Evolutionary conservation across 1,284 basidiomycete species (phyloP).

Genomic region (Cutaneotrichosporon arboriforme): DNA sequence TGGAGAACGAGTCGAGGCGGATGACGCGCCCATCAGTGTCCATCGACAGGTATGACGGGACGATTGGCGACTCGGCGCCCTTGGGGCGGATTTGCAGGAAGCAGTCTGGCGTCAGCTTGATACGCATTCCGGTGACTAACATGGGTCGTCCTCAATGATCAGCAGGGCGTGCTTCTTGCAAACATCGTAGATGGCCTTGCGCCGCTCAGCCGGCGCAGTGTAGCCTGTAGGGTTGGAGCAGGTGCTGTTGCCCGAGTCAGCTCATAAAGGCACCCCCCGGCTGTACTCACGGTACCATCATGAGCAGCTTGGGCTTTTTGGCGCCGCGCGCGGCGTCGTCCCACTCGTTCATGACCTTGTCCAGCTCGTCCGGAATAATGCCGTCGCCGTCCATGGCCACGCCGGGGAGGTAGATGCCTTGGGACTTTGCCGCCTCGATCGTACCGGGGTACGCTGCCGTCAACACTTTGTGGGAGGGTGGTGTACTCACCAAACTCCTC

Average conservation of each 20-base stretch:
- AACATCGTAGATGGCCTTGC: conserved; percentile 67
- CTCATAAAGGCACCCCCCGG: no score
- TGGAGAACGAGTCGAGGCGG: conserved; percentile 71
- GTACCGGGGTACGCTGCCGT: conserved; percentile 55
- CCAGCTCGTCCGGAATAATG: conserved; percentile 58
- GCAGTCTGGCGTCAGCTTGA: conserved; percentile 49
- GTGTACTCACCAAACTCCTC: conserved; percentile 38
- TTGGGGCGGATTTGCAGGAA: conserved; percentile 39
- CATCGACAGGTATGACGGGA: conserved; percentile 44
- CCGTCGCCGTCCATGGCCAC: conserved; percentile 66
- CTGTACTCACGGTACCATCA: conserved; percentile 31
- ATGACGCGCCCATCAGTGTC: conserved; percentile 74
- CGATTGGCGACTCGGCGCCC: conserved; percentile 43
- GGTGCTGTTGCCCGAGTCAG: conserved; percentile 48
- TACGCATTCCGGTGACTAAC: conserved; percentile 52
- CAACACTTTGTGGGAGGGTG: background rate
- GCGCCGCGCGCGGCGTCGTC: conserved; percentile 56
- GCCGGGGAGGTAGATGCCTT: conserved; percentile 54
- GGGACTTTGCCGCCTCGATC: conserved; percentile 51
- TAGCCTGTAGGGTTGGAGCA: conserved; percentile 64
- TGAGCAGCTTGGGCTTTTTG: conserved; percentile 50
- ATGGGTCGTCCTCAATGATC: conserved; percentile 68
- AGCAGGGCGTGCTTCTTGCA: conserved; percentile 67
- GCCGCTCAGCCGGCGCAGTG: conserved; percentile 59
- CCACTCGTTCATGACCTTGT: conserved; percentile 60